A percentile compares a stretch with the other conserved stretches of the same genome.
These are phyloP conservation scores for Ganoderma lingzhi DNA, from an alignment of 1,284 basidiomycete genomes.

Conservation along the genomic window DNA sequence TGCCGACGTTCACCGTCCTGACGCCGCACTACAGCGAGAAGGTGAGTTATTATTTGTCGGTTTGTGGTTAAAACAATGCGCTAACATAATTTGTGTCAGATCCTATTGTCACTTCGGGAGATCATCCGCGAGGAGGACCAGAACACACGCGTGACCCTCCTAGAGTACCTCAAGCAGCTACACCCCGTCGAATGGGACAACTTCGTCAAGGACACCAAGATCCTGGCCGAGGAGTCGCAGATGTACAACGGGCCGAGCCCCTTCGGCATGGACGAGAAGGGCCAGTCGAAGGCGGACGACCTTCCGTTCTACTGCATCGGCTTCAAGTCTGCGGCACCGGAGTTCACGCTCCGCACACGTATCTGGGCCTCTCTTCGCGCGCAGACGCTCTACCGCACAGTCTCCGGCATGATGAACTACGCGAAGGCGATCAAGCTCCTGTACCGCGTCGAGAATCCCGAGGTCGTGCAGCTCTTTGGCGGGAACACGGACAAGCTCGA, in stretches of 20 bases:
- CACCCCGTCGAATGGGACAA: slow-evolving; percentile 99
- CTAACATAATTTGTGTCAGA: slow-evolving; percentile 51
- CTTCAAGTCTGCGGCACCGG: slow-evolving; percentile 98
- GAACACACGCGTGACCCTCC: slow-evolving; percentile 91
- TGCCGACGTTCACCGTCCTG: slow-evolving; percentile 97
- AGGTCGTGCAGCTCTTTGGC: slow-evolving; percentile 96
- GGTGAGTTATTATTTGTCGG: slow-evolving; percentile 47
- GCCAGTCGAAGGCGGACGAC: slow-evolving; percentile 88
- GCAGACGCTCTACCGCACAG: slow-evolving; percentile 98
- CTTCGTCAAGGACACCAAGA: slow-evolving; percentile 99
- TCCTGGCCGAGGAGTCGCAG: slow-evolving; percentile 94
- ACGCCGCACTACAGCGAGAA: slow-evolving; percentile 98
- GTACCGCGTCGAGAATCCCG: slow-evolving; percentile 99
- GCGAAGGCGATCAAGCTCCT: slow-evolving; percentile 99
- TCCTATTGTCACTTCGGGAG: slow-evolving; percentile 90
- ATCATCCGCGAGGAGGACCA: slow-evolving; percentile 98
- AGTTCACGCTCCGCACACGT: slow-evolving; percentile 97
- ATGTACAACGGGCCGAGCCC: slow-evolving; percentile 86
- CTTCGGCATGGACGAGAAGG: slow-evolving; percentile 88
- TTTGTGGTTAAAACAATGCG: not conserved
- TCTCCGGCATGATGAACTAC: slow-evolving; percentile 99
- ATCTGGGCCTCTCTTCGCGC: slow-evolving; percentile 99
- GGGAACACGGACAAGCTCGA: slow-evolving; percentile 98
- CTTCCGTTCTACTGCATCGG: slow-evolving; percentile 99
- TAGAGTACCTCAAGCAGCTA: slow-evolving; percentile 98